phyloP scores from a whole-genome alignment of 106 monocot genomes.

The Dendrobium catenatum region DNA sequence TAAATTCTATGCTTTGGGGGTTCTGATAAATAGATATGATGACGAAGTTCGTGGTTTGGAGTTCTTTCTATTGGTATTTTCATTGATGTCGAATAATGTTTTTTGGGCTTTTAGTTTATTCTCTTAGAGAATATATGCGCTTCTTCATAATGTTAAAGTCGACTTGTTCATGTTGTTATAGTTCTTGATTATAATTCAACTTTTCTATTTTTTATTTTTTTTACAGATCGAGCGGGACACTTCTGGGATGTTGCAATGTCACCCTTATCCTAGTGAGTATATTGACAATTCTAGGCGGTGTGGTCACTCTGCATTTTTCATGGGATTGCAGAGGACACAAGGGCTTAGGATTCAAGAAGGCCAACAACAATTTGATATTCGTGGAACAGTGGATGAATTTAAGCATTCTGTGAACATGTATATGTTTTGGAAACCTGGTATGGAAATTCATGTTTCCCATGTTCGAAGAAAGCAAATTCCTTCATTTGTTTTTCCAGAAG shows the following conservation, averaged over 20 bases:
- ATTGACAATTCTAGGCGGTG: constrained; percentile 35
- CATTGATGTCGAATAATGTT: neutral
- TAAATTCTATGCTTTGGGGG: constrained; percentile 18
- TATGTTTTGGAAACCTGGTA: constrained; percentile 74
- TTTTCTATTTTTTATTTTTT: neutral
- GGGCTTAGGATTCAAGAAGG: constrained; percentile 44
- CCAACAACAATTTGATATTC: constrained; percentile 82
- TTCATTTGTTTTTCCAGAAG: constrained; percentile 81
- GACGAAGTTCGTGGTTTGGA: neutral
- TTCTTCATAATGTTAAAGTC: neutral
- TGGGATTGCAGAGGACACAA: constrained; percentile 69
- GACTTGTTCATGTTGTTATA: neutral
- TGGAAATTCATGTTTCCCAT: constrained; percentile 81
- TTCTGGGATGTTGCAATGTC: constrained; percentile 71
- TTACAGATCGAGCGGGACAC: constrained; percentile 96
- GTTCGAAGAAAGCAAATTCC: constrained; percentile 86
- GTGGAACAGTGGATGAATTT: constrained; percentile 81
- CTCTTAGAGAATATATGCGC: neutral
- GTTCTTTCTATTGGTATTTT: neutral
- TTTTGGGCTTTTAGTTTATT: neutral
- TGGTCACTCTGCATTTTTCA: constrained; percentile 62
- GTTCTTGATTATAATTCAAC: neutral
- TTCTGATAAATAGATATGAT: neutral
- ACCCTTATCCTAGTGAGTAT: constrained; percentile 67
- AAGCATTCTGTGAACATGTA: constrained; percentile 68